A percentile compares a stretch with the other conserved stretches of the same genome.
Conservation (phyloP, 2,329 filamentous ascomycete species). For the Calonectria ilicicola region DNA sequence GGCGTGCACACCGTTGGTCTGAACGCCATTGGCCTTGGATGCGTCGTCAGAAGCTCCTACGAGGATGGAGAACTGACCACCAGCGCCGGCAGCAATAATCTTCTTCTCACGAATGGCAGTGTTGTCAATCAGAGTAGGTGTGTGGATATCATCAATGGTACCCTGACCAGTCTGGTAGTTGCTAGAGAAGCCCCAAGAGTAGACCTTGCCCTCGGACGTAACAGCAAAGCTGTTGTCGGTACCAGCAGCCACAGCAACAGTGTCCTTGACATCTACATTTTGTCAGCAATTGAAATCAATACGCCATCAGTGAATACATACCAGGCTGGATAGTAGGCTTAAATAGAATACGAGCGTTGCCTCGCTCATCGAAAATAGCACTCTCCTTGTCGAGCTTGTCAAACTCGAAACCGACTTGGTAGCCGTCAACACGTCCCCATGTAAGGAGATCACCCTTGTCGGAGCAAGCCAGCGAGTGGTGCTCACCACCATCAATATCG, state of each 20-base stretch:
- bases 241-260: slow-evolving; percentile 68
- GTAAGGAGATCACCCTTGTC: slow-evolving; percentile 67
- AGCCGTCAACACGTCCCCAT: slow-evolving; percentile 69
- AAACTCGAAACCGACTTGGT: slow-evolving; percentile 68
- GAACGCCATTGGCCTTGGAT: slow-evolving; percentile 46
- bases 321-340: slow-evolving; percentile 56
- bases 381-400: slow-evolving; percentile 61
- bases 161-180: slow-evolving; percentile 86
- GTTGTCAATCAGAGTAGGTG: slow-evolving; percentile 86
- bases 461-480: slow-evolving; percentile 79
- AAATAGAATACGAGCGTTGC: slow-evolving; percentile 73
- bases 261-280: slow-evolving; percentile 61
- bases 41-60: slow-evolving; percentile 55
- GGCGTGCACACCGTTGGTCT: slow-evolving; percentile 35
- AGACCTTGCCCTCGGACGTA: slow-evolving; percentile 76
- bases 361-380: slow-evolving; percentile 72
- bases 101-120: slow-evolving; percentile 81
- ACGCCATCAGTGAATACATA: slow-evolving; percentile 45
- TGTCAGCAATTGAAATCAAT: neutral
- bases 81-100: slow-evolving; percentile 84
- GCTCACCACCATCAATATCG: slow-evolving; percentile 76
- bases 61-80: slow-evolving; percentile 85
- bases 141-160: slow-evolving; percentile 81
- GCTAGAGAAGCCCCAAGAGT: slow-evolving; percentile 83
- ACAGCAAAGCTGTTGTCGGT: slow-evolving; percentile 82